These are phyloP conservation scores for Malus orientalis DNA, from an alignment of 306 rosid genomes.

Conservation along the genomic window DNA sequence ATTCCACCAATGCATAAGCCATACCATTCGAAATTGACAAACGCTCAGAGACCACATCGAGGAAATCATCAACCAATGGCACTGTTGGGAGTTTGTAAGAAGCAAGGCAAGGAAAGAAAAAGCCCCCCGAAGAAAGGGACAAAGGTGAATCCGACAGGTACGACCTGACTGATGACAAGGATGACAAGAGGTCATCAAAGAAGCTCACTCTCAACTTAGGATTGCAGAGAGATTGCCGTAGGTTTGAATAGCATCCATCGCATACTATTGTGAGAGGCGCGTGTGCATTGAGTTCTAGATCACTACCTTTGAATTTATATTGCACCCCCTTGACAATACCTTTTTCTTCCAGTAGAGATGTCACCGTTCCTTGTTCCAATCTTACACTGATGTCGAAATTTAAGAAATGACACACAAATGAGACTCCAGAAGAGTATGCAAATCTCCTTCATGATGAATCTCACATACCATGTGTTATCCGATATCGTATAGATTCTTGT, in stretches of 20 bases:
- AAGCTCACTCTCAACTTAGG: slow-evolving; percentile 3
- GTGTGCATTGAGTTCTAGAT: neutral
- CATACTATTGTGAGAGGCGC: slow-evolving; percentile 52
- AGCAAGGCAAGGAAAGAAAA: too few species aligned
- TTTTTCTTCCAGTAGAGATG: neutral
- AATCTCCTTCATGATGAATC: neutral
- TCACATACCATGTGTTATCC: neutral
- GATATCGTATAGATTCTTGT: too few species aligned
- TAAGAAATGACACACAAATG: neutral
- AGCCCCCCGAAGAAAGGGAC: rapidly evolving
- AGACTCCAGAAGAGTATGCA: neutral
- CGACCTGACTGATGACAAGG: rapidly evolving
- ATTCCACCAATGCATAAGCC: too few species aligned
- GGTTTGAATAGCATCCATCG: slow-evolving; percentile 56
- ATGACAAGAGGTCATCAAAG: too few species aligned
- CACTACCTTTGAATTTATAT: slow-evolving; percentile 7
- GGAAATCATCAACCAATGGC: too few species aligned
- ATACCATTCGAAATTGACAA: too few species aligned
- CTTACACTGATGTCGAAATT: neutral
- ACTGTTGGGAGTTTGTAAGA: too few species aligned
- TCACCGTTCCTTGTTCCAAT: slow-evolving; percentile 17
- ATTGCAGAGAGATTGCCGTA: slow-evolving; percentile 41
- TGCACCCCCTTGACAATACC: slow-evolving; percentile 8
- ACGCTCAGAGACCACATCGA: too few species aligned
- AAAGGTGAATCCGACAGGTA: too few species aligned